phyloP scores from a whole-genome alignment of 768 basidiomycete species.

The Lactarius psammicola region DNA sequence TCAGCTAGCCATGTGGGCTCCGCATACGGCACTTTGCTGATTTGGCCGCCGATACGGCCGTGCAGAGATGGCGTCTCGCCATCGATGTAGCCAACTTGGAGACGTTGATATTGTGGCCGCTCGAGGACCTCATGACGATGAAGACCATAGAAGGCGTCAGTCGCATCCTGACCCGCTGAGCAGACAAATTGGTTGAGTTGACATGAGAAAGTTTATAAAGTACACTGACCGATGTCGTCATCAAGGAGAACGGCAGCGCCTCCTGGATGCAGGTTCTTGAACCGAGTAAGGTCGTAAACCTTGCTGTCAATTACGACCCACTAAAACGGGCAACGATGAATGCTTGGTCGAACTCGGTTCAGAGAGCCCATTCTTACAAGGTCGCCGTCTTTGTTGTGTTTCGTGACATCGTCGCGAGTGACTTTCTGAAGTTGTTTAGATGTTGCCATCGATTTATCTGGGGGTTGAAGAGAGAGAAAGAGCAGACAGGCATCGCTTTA shows the following conservation, averaged over 20 bases:
- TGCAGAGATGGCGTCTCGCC: constrained; percentile 59
- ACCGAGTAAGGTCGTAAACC: constrained; percentile 80
- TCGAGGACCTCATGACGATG: constrained; percentile 83
- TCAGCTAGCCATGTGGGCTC: constrained; percentile 80
- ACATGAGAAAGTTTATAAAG: neutral
- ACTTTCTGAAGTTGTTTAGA: constrained; percentile 44
- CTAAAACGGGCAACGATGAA: constrained; percentile 36
- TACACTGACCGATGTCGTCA: constrained; percentile 59
- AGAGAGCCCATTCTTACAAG: constrained; percentile 47
- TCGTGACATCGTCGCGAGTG: constrained; percentile 68
- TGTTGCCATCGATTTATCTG: constrained; percentile 29
- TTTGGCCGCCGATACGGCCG: constrained; percentile 49
- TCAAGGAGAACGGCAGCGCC: constrained; percentile 77
- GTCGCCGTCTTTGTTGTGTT: constrained; percentile 80
- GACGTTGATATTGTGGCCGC: constrained; percentile 68
- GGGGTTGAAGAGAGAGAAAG: neutral
- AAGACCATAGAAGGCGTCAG: constrained; percentile 83
- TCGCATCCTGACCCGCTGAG: constrained; percentile 81
- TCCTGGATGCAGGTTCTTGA: constrained; percentile 81
- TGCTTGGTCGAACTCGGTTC: neutral
- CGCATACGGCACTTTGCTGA: constrained; percentile 80
- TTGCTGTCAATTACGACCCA: constrained; percentile 85
- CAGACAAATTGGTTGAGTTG: neutral
- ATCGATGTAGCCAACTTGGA: constrained; percentile 70
- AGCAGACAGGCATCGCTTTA: neutral